Conservation (phyloP, 1,284 basidiomycete genomes). For the Phellopilus nigrolimitatus region DNA sequence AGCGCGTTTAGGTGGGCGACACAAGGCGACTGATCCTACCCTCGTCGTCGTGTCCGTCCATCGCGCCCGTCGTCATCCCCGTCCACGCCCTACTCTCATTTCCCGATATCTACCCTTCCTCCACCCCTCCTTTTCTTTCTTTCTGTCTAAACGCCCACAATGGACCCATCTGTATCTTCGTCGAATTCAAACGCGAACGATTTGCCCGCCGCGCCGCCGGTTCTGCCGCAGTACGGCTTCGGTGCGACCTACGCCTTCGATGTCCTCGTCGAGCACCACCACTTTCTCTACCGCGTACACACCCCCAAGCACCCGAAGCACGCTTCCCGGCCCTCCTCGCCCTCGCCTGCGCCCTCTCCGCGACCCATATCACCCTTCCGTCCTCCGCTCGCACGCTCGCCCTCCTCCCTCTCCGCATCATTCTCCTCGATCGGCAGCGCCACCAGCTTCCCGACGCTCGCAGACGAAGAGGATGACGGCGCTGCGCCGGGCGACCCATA, state of each 20-base stretch:
- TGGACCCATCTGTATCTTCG: no score
- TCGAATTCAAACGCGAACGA: neutral
- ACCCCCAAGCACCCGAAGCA: slow-evolving; percentile 51
- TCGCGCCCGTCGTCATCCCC: neutral
- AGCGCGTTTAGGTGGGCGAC: no score
- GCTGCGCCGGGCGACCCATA: slow-evolving; percentile 14
- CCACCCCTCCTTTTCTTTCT: neutral
- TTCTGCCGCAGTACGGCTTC: slow-evolving; percentile 69
- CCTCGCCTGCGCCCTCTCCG: slow-evolving; percentile 59
- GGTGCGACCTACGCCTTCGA: slow-evolving; percentile 57
- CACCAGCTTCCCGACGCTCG: slow-evolving; percentile 5
- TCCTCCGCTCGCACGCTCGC: slow-evolving; percentile 2
- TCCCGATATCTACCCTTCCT: neutral
- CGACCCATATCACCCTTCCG: slow-evolving; percentile 29
- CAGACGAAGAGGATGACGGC: slow-evolving; percentile 11
- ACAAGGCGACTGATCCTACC: slow-evolving; percentile 1
- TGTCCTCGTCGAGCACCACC: slow-evolving; percentile 54
- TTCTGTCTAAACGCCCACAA: neutral
- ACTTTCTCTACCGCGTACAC: slow-evolving; percentile 72
- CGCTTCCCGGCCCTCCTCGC: slow-evolving; percentile 47
- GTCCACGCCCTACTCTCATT: neutral
- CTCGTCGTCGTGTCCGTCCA: neutral
- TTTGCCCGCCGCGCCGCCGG: neutral
- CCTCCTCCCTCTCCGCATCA: slow-evolving; percentile 10
- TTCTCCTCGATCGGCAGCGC: slow-evolving; percentile 11